Evolutionary conservation across 768 basidiomycete species (phyloP).

Genomic region (Ramaria sp.): DNA sequence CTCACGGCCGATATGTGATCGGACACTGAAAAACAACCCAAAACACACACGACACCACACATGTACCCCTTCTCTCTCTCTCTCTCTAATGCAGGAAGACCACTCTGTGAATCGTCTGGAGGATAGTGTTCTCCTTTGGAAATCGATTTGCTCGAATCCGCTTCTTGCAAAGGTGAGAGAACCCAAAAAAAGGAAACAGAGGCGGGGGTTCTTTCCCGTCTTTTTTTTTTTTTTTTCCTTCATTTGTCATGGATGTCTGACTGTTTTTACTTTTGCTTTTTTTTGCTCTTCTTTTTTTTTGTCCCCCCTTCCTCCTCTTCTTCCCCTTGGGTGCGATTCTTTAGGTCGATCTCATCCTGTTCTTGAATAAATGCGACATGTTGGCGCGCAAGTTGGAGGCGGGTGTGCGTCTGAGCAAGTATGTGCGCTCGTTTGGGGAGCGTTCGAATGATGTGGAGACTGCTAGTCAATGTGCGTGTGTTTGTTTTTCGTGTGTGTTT

Average conservation of each 20-base stretch:
- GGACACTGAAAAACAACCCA: no score
- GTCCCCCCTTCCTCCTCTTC: not conserved
- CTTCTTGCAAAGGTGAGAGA: constrained; percentile 44
- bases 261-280: not conserved
- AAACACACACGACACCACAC: no score
- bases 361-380: constrained; percentile 78
- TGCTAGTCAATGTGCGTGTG: constrained; percentile 48
- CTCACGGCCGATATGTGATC: no score
- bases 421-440: constrained; percentile 61
- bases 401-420: constrained; percentile 53
- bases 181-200: no score
- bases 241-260: no score
- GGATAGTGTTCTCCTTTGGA: constrained; percentile 71
- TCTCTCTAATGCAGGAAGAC: constrained; percentile 25
- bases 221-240: no score
- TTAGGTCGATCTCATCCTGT: constrained; percentile 58
- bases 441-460: constrained; percentile 59
- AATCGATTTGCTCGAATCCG: constrained; percentile 57
- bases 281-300: not conserved
- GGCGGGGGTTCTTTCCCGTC: no score
- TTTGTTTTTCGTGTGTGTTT: not conserved
- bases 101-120: constrained; percentile 44
- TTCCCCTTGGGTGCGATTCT: no score
- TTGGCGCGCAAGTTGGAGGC: constrained; percentile 52
- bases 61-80: not conserved